These are phyloP conservation scores for Russula lepida DNA, from an alignment of 768 basidiomycete genomes.

Conservation along the genomic window DNA sequence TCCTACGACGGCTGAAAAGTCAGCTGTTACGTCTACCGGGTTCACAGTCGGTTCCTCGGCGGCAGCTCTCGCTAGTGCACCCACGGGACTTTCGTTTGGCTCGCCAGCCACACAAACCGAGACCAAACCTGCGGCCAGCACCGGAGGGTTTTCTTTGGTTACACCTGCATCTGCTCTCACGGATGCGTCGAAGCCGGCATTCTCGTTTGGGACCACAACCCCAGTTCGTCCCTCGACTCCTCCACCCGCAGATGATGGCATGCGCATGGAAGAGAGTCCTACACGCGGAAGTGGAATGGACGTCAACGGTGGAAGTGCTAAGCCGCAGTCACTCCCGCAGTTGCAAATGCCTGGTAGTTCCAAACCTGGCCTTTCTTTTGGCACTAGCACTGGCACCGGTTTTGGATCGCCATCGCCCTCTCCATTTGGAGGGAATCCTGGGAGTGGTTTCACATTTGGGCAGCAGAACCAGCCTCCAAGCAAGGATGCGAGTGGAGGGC, in stretches of 20 bases:
- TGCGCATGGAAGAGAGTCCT: slow-evolving; percentile 79
- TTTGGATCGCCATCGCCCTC: slow-evolving; percentile 12
- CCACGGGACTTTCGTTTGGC: slow-evolving; percentile 10
- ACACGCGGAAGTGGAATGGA: slow-evolving; percentile 39
- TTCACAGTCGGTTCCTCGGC: slow-evolving; percentile 16
- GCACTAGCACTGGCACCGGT: background rate
- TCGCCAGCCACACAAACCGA: slow-evolving; percentile 23
- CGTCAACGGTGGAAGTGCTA: slow-evolving; percentile 28
- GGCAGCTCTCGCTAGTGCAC: slow-evolving; percentile 3
- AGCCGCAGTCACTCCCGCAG: slow-evolving; percentile 16
- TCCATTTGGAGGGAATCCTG: slow-evolving; percentile 16
- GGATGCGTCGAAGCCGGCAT: slow-evolving; percentile 34
- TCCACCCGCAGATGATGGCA: slow-evolving; percentile 57
- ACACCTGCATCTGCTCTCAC: slow-evolving; percentile 24
- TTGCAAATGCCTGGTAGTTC: slow-evolving; percentile 14
- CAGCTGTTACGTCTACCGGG: slow-evolving; percentile 4
- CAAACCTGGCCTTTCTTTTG: slow-evolving; percentile 16
- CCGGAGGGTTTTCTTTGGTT: slow-evolving; percentile 41
- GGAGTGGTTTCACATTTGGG: slow-evolving; percentile 37
- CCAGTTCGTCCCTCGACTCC: slow-evolving; percentile 52
- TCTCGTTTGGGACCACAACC: slow-evolving; percentile 42
- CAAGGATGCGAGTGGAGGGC: slow-evolving; percentile 31
- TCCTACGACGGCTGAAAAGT: background rate
- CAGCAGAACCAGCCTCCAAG: slow-evolving; percentile 23
- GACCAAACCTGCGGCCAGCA: background rate